phyloP scores from a whole-genome alignment of 2,329 filamentous ascomycete species.

The Aspergillus puulaauensis region DNA sequence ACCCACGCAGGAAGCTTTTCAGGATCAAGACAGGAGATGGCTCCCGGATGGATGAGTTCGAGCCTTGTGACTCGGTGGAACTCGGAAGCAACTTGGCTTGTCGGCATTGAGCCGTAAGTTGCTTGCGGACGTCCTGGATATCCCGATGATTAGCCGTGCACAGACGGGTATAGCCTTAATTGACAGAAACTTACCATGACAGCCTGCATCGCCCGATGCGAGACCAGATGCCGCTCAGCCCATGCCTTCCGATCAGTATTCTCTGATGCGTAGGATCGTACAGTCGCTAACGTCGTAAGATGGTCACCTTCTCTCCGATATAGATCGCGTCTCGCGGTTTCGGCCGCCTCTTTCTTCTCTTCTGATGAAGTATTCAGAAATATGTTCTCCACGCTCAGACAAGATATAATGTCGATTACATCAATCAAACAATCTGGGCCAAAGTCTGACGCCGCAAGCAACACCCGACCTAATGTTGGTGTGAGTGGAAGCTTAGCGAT shows the following conservation, averaged over 20 bases:
- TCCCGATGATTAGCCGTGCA: slow-evolving; percentile 2
- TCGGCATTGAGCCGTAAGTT: slow-evolving; percentile 57
- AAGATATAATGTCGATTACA: slow-evolving; percentile 77
- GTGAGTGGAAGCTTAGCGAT: slow-evolving; percentile 84
- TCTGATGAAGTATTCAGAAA: slow-evolving; percentile 61
- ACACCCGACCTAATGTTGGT: slow-evolving; percentile 74
- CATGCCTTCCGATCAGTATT: slow-evolving; percentile 59
- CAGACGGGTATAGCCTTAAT: background rate
- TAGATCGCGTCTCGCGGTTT: slow-evolving; percentile 55
- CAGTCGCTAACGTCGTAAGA: slow-evolving; percentile 60
- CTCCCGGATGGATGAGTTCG: slow-evolving; percentile 24
- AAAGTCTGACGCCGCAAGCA: slow-evolving; percentile 73
- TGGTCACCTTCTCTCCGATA: slow-evolving; percentile 64
- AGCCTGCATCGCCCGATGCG: slow-evolving; percentile 64
- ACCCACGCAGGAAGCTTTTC: slow-evolving; percentile 59
- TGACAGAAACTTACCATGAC: slow-evolving; percentile 50
- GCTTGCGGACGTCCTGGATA: slow-evolving; percentile 58
- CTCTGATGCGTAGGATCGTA: slow-evolving; percentile 60
- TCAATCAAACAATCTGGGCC: slow-evolving; percentile 74
- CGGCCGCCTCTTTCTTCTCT: slow-evolving; percentile 60
- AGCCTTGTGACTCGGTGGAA: slow-evolving; percentile 18
- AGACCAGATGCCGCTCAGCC: slow-evolving; percentile 59
- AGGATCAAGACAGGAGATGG: slow-evolving; percentile 52
- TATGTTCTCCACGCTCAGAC: slow-evolving; percentile 64
- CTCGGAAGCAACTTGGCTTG: slow-evolving; percentile 44